phyloP scores from a whole-genome alignment of 805 yeast species.

The Candida railenensis region DNA sequence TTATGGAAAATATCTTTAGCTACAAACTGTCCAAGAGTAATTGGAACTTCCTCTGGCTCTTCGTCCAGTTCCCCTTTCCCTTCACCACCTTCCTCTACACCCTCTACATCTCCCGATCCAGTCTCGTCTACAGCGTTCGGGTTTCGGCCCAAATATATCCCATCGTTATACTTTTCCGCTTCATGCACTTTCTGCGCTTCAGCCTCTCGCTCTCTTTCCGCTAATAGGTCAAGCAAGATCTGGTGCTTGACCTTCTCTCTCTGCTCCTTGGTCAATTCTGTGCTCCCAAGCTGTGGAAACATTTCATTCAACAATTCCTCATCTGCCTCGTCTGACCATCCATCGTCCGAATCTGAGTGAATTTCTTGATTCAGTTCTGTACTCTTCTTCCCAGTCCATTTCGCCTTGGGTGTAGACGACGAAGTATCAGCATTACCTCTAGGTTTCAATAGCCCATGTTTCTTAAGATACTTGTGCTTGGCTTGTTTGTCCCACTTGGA shows the following conservation, averaged over 20 bases:
- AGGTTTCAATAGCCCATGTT: conserved; percentile 33
- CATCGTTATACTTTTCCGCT: conserved; percentile 21
- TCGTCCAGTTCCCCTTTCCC: neutral
- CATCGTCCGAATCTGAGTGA: conserved; percentile 35
- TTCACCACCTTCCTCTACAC: neutral
- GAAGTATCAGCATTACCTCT: conserved; percentile 5
- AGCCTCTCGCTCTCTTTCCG: conserved; percentile 12
- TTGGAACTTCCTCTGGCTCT: neutral
- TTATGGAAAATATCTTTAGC: conserved; percentile 11
- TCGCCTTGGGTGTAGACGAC: conserved; percentile 22
- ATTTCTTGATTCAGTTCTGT: conserved; percentile 15
- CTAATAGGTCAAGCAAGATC: conserved; percentile 25
- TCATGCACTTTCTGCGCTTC: conserved; percentile 10
- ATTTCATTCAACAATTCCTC: conserved; percentile 39
- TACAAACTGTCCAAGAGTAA: conserved; percentile 23
- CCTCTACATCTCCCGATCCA: neutral
- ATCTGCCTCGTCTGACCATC: conserved; percentile 25
- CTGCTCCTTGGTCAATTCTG: conserved; percentile 30
- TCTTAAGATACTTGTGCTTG: conserved; percentile 34
- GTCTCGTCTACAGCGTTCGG: conserved; percentile 3
- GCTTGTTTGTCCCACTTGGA: conserved; percentile 46
- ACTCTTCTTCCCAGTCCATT: conserved; percentile 35
- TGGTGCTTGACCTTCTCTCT: conserved; percentile 36
- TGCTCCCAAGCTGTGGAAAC: conserved; percentile 38
- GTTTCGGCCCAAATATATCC: conserved; percentile 35